A percentile compares a stretch with the other conserved stretches of the same genome.
Conservation (phyloP, 1,139 yeast genomes). For the Scheffersomyces titani region DNA sequence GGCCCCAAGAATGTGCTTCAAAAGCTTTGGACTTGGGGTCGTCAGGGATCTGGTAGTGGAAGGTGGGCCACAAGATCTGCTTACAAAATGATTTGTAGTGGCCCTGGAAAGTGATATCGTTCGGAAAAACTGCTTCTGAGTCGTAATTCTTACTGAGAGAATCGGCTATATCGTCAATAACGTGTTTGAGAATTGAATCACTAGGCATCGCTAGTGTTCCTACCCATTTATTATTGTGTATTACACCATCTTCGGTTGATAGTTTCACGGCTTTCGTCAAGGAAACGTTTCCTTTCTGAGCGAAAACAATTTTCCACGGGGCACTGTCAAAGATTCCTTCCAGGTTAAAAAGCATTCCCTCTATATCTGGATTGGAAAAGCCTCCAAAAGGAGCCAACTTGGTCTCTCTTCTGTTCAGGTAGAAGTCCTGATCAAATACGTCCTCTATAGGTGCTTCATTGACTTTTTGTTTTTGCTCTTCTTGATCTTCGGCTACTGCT, state of each 20-base stretch:
- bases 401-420: constrained; percentile 29
- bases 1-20: constrained; percentile 93
- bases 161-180: constrained; percentile 50
- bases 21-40: constrained; percentile 92
- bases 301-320: constrained; percentile 72
- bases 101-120: constrained; percentile 81
- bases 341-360: constrained; percentile 41
- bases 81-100: constrained; percentile 90
- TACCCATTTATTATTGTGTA: constrained; percentile 65
- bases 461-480: constrained; percentile 17
- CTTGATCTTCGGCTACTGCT: constrained; percentile 32
- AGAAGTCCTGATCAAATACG: constrained; percentile 19
- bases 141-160: constrained; percentile 49
- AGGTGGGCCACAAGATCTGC: constrained; percentile 93
- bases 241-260: constrained; percentile 51
- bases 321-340: constrained; percentile 66
- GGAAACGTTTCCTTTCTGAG: constrained; percentile 86
- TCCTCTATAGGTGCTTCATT: not conserved
- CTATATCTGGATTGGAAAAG: constrained; percentile 57
- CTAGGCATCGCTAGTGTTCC: constrained; percentile 93
- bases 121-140: constrained; percentile 69
- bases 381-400: constrained; percentile 76
- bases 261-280: constrained; percentile 80
- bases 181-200: constrained; percentile 66
- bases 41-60: constrained; percentile 96